A percentile compares a stretch with the other conserved stretches of the same genome.
Evolutionary conservation across 2,329 filamentous ascomycete species (phyloP).

Genomic region (Cercospora sp.): DNA sequence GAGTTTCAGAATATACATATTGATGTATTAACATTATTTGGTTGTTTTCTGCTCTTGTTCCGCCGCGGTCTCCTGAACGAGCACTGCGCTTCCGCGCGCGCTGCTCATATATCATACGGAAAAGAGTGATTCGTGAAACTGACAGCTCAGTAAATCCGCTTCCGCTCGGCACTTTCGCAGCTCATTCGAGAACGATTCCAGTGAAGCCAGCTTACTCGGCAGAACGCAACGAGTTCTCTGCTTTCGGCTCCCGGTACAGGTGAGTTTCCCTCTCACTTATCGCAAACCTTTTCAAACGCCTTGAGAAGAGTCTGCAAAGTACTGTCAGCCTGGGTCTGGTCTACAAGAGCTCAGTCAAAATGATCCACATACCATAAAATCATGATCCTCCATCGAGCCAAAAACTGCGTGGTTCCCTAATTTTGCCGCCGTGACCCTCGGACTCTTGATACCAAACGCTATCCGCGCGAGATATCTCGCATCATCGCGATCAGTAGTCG

Average conservation of each 20-base stretch:
- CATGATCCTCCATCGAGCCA: conserved; percentile 56
- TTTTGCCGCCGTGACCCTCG: conserved; percentile 53
- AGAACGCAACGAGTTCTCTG: neutral
- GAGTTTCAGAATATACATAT: neutral
- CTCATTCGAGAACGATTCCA: too few species aligned
- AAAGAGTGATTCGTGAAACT: neutral
- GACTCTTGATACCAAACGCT: conserved; percentile 63
- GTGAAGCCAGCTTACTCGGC: neutral
- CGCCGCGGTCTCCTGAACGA: neutral
- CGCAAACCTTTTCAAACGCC: conserved; percentile 29
- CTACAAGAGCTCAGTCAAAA: neutral
- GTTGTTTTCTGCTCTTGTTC: neutral
- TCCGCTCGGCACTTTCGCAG: too few species aligned
- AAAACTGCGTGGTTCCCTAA: conserved; percentile 51
- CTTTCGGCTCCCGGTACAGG: neutral
- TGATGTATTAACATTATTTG: neutral
- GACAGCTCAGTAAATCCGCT: too few species aligned
- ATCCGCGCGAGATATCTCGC: conserved; percentile 59
- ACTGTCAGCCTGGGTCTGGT: neutral
- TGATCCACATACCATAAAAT: conserved; percentile 49
- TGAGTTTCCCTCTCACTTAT: conserved; percentile 9
- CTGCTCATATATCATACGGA: too few species aligned
- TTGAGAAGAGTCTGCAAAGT: conserved; percentile 21
- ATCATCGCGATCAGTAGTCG: conserved; percentile 55
- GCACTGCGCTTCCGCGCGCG: neutral